Evolutionary conservation across 2,329 filamentous ascomycete genomes (phyloP).

Genomic region (Alternaria alternata): DNA sequence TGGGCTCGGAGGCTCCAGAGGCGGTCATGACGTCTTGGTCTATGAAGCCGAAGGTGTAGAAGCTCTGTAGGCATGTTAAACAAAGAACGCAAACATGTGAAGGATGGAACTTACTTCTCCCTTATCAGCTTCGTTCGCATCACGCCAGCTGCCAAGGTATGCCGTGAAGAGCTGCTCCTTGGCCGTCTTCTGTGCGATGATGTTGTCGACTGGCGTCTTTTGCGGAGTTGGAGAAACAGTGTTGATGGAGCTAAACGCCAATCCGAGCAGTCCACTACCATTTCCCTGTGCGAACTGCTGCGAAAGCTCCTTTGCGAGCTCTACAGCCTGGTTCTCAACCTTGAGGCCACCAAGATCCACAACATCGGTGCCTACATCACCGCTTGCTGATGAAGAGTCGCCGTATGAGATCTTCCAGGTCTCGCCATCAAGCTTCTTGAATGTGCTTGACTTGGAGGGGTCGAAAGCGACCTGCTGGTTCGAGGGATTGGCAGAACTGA

Average conservation of each 20-base stretch:
- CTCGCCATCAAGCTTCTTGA: constrained; percentile 53
- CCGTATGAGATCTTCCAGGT: constrained; percentile 70
- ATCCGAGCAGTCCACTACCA: constrained; percentile 66
- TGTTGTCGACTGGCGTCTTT: constrained; percentile 66
- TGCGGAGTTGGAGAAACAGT: constrained; percentile 59
- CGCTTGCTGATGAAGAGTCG: constrained; percentile 68
- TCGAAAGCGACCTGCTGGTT: constrained; percentile 65
- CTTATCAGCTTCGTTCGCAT: constrained; percentile 27
- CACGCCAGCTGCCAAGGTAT: constrained; percentile 31
- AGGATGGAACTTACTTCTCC: constrained; percentile 11
- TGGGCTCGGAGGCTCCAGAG: constrained; percentile 63
- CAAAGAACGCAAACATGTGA: rapidly evolving
- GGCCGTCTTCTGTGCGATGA: constrained; percentile 36
- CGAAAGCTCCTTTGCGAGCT: constrained; percentile 68
- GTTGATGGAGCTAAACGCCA: constrained; percentile 67
- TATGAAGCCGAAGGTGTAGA: constrained; percentile 62
- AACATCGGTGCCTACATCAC: constrained; percentile 69
- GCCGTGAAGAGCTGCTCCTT: constrained; percentile 27
- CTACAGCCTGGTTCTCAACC: constrained; percentile 67
- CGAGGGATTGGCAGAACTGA: constrained; percentile 52
- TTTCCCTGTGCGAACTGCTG: constrained; percentile 59
- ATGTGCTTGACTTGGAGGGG: constrained; percentile 47
- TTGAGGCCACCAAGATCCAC: constrained; percentile 67
- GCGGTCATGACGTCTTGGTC: constrained; percentile 51
- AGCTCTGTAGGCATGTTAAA: constrained; percentile 12